Evolutionary conservation across 495 filamentous ascomycete genomes (phyloP).

Genomic region (Neurospora sp.): DNA sequence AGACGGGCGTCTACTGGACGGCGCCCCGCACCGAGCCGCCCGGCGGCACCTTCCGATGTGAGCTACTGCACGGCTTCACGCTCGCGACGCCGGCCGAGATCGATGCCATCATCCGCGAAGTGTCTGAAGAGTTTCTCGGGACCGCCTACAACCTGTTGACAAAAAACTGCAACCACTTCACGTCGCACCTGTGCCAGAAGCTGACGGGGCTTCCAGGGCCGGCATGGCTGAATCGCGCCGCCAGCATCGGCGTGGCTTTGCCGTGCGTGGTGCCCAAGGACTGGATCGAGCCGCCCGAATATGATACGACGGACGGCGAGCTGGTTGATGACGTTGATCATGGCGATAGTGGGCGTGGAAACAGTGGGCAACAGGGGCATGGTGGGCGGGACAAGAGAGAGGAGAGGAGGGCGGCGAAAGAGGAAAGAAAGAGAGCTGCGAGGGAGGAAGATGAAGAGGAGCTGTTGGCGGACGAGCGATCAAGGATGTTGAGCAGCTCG

Average conservation of each 20-base stretch:
- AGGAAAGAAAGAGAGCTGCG: background rate
- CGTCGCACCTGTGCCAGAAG: conserved; percentile 53
- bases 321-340: conserved; percentile 47
- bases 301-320: conserved; percentile 59
- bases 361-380: background rate
- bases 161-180: conserved; percentile 79
- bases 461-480: conserved; percentile 11
- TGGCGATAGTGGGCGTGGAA: background rate
- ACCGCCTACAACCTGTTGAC: conserved; percentile 66
- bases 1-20: conserved; percentile 73
- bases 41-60: conserved; percentile 58
- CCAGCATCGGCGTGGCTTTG: conserved; percentile 61
- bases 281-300: conserved; percentile 69
- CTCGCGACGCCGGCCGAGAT: conserved; percentile 53
- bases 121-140: conserved; percentile 57
- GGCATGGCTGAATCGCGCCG: conserved; percentile 68
- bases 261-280: conserved; percentile 72
- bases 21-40: conserved; percentile 56
- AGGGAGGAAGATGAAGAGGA: conserved; percentile 6
- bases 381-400: background rate
- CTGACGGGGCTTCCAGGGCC: conserved; percentile 57
- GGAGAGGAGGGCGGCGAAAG: background rate
- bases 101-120: conserved; percentile 52
- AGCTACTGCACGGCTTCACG: conserved; percentile 65
- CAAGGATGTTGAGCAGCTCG: conserved; percentile 19